Evolutionary conservation across 2,329 filamentous ascomycete species (phyloP).

Genomic region (Macrophomina pseudophaseolina): DNA sequence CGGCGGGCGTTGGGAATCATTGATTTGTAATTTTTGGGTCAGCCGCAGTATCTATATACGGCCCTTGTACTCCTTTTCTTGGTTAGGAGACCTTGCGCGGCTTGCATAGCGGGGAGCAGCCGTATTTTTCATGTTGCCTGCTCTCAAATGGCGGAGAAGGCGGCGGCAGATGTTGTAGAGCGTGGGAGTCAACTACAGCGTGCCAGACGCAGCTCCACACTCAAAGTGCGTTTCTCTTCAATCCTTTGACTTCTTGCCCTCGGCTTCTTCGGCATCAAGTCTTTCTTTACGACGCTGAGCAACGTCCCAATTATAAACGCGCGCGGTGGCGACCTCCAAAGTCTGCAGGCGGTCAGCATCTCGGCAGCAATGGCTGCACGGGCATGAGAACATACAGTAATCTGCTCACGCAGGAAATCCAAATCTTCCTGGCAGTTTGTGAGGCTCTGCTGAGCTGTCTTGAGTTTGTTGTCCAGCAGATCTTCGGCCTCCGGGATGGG

Average conservation of each 20-base stretch:
- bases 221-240: neutral
- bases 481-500: slow-evolving; percentile 84
- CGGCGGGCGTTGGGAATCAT: neutral
- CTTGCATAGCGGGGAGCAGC: neutral
- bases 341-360: slow-evolving; percentile 62
- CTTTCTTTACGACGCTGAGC: slow-evolving; percentile 94
- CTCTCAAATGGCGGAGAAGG: neutral
- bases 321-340: slow-evolving; percentile 92
- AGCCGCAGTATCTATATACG: slow-evolving; percentile 1
- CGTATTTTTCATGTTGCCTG: neutral
- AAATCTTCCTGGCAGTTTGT: slow-evolving; percentile 94
- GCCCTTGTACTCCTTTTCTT: neutral
- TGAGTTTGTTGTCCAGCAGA: slow-evolving; percentile 77
- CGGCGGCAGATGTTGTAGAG: neutral
- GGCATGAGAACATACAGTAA: slow-evolving; percentile 69
- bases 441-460: slow-evolving; percentile 78
- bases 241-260: slow-evolving; percentile 40
- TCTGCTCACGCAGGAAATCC: slow-evolving; percentile 94
- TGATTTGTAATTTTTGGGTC: neutral
- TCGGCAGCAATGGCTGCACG: too few species aligned
- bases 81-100: neutral
- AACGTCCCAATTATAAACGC: slow-evolving; percentile 99
- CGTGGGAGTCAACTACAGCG: neutral
- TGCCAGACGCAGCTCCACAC: neutral
- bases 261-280: slow-evolving; percentile 58